These are phyloP conservation scores for Sporothrix brunneoviolacea DNA, from an alignment of 2,329 filamentous ascomycete genomes.

Conservation along the genomic window DNA sequence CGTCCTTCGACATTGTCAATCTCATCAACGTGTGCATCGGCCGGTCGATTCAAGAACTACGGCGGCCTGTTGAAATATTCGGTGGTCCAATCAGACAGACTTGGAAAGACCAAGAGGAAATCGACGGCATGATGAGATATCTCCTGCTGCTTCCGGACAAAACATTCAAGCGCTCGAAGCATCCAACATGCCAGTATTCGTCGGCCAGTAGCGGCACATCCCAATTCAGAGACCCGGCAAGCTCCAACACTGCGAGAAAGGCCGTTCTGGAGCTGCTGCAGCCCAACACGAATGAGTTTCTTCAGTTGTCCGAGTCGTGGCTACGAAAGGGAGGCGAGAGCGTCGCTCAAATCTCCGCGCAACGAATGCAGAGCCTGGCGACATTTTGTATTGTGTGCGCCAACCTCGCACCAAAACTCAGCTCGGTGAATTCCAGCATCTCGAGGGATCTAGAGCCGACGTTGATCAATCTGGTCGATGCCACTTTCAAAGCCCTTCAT, in stretches of 20 bases:
- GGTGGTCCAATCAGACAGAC: constrained; percentile 43
- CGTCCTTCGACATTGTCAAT: constrained; percentile 59
- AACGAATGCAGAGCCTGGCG: constrained; percentile 46
- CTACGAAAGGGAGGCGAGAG: constrained; percentile 36
- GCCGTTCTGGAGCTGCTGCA: constrained; percentile 47
- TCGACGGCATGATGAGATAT: constrained; percentile 43
- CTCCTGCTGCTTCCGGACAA: constrained; percentile 44
- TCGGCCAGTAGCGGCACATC: not conserved
- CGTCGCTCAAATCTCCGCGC: constrained; percentile 42
- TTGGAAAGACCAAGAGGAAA: constrained; percentile 38
- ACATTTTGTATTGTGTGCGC: constrained; percentile 40
- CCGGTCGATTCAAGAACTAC: constrained; percentile 27
- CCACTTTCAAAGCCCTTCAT: constrained; percentile 34
- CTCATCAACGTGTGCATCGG: constrained; percentile 67
- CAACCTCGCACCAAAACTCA: constrained; percentile 42
- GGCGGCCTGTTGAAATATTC: constrained; percentile 31
- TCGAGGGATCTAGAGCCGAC: constrained; percentile 42
- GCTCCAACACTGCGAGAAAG: constrained; percentile 39
- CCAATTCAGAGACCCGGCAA: constrained; percentile 14
- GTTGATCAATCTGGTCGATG: constrained; percentile 36
- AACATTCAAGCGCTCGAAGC: not conserved
- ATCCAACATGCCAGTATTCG: constrained; percentile 6
- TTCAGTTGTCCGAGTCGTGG: constrained; percentile 42
- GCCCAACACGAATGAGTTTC: constrained; percentile 46
- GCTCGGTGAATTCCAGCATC: constrained; percentile 40